Base-by-base conservation (phyloP, 768 basidiomycete species). In the Psilocybe tampanensis region DNA sequence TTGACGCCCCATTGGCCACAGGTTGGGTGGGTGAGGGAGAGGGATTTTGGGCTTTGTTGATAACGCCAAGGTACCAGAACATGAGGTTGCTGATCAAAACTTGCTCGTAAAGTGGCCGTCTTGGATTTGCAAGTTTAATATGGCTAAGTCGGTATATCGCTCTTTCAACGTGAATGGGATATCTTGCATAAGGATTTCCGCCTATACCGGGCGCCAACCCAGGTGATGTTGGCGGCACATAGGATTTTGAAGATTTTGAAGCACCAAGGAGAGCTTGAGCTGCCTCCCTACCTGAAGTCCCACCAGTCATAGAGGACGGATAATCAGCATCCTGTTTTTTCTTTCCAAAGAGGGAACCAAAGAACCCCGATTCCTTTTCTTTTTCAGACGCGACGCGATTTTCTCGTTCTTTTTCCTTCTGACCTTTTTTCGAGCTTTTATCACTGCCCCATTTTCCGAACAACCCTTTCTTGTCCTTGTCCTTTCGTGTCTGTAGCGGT, bases 11-110 rank as follows among this genome's bases (percentile, higher is more conserved):
- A 36, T 73, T 71, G 8, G 62, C 47, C 0, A 65, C 58, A 36
- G 69, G 49, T 33, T 65, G 67, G 4, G 69, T 56, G 8, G 66
- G 69, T 73, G 72, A 33, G 59, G 76, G 68, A 3, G 77, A 71
- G 13, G 80, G 76, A 51, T 67, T 82, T 66, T 88, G 89, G 18
- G 92, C 84, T 74, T 96, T 95, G 73, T 98, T 97, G 74, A 98
- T 98, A 63, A 98, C 88, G 12, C 95, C 94, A 34, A 99, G 82
- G 70, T 98, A 99, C 97, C 97, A 99, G 80, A 99, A 98, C 94
- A 96, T 97, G 66, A 94, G 76, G 69, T 94, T 94, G 68, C 90
- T 92, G 71, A 92, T 94, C 55, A 93, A 76, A 52, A 91, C 97
- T 72, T 99, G 97, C 76, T 99, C 97, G 67, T 97, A 98, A 17